phyloP scores from a whole-genome alignment of 2,329 filamentous ascomycete genomes.

The Grosmannia penicillata region DNA sequence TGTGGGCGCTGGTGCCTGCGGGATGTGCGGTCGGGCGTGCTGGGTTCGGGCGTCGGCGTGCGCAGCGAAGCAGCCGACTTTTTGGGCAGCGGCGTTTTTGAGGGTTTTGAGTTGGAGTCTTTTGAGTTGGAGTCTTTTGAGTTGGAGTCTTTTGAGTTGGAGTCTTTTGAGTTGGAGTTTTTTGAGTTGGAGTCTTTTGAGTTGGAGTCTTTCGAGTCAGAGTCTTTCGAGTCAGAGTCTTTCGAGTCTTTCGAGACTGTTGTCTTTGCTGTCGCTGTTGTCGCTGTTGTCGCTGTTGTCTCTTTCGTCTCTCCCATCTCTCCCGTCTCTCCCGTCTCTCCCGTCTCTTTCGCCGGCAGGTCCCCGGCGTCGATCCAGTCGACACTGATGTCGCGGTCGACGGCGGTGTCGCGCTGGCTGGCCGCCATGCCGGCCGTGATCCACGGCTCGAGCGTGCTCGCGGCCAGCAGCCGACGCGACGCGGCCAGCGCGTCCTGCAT shows the following conservation, averaged over 20 bases:
- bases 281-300: not conserved
- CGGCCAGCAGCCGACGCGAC: slow-evolving; percentile 4
- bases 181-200: too few relatives aligned
- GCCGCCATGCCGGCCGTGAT: not conserved
- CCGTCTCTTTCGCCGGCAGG: not conserved
- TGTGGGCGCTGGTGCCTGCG: too few relatives aligned
- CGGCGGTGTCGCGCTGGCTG: not conserved
- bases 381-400: too few relatives aligned
- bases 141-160: too few relatives aligned
- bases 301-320: not conserved
- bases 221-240: too few relatives aligned
- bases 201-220: too few relatives aligned
- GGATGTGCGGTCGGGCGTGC: not conserved
- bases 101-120: too few relatives aligned
- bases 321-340: not conserved
- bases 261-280: too few relatives aligned
- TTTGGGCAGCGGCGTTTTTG: not conserved
- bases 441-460: slow-evolving; percentile 5
- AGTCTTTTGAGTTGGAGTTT: too few relatives aligned
- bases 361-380: too few relatives aligned
- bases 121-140: too few relatives aligned
- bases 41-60: not conserved
- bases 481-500: slow-evolving; percentile 6
- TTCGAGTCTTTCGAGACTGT: too few relatives aligned
- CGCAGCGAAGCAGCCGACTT: not conserved